Conservation (phyloP, 176 grass and related monocot species). For the Zoysia pacifica region DNA sequence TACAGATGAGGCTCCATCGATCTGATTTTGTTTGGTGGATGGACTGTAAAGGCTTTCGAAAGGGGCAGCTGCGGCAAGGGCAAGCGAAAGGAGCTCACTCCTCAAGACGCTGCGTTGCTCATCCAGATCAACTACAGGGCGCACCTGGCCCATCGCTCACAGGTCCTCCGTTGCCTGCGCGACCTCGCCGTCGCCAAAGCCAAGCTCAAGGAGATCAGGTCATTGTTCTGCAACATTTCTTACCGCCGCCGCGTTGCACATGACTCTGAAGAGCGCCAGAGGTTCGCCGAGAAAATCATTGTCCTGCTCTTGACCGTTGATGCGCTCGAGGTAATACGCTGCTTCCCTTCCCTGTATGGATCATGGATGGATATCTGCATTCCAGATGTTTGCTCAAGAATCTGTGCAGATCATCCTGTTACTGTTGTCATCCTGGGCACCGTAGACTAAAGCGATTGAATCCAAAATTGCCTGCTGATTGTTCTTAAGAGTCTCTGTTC, state of each 20-base stretch:
- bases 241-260: conserved; percentile 49
- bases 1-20: too few species aligned
- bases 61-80: conserved; percentile 50
- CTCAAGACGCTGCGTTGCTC: conserved; percentile 65
- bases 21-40: too few species aligned
- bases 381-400: not conserved
- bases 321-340: conserved; percentile 64
- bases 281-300: conserved; percentile 86
- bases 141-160: conserved; percentile 78
- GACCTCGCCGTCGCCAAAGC: conserved; percentile 77
- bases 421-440: not conserved
- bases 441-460: not conserved
- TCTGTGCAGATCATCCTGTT: not conserved
- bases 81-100: conserved; percentile 74
- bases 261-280: conserved; percentile 65
- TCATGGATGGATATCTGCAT: too few species aligned
- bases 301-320: conserved; percentile 84
- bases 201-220: conserved; percentile 84
- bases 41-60: conserved; percentile 50
- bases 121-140: conserved; percentile 76
- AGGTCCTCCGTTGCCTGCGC: conserved; percentile 76
- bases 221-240: conserved; percentile 69
- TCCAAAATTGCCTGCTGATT: not conserved
- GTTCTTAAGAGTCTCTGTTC: not conserved
- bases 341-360: not conserved